These are phyloP conservation scores for Pythium chondricola DNA, from an alignment of 352 stramenopile species.

Conservation along the genomic window DNA sequence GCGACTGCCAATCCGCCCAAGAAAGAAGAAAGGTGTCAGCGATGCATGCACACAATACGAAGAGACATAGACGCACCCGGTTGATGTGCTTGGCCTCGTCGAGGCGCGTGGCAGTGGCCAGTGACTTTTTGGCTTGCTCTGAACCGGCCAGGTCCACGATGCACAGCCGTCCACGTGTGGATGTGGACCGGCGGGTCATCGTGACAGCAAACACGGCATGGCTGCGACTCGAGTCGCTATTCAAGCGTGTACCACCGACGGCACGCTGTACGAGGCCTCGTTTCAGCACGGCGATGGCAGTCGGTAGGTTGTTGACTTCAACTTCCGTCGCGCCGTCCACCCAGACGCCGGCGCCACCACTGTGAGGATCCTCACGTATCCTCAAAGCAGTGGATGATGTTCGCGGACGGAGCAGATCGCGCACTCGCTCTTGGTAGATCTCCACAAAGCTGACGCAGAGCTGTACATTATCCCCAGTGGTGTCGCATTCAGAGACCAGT, in stretches of 20 bases:
- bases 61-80: constrained; percentile 22
- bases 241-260: constrained; percentile 46
- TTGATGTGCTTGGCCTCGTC: constrained; percentile 79
- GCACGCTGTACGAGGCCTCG: constrained; percentile 33
- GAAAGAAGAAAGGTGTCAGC: neutral
- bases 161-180: constrained; percentile 25
- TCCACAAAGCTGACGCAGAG: constrained; percentile 56
- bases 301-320: constrained; percentile 20
- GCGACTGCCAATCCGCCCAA: constrained; percentile 26
- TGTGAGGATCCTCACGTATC: constrained; percentile 35
- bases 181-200: constrained; percentile 24
- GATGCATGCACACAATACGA: neutral
- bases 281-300: constrained; percentile 28
- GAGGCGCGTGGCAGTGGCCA: constrained; percentile 38
- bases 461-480: constrained; percentile 19
- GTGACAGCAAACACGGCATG: constrained; percentile 64
- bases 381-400: constrained; percentile 7
- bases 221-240: constrained; percentile 57
- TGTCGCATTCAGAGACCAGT: constrained; percentile 19
- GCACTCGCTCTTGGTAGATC: constrained; percentile 64
- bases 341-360: constrained; percentile 24
- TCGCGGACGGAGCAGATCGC: constrained; percentile 41
- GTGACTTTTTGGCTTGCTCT: constrained; percentile 52
- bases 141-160: constrained; percentile 72
- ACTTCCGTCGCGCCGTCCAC: constrained; percentile 52